Base-by-base conservation (phyloP, 441 rosid genomes). In the Hura crepitans region DNA sequence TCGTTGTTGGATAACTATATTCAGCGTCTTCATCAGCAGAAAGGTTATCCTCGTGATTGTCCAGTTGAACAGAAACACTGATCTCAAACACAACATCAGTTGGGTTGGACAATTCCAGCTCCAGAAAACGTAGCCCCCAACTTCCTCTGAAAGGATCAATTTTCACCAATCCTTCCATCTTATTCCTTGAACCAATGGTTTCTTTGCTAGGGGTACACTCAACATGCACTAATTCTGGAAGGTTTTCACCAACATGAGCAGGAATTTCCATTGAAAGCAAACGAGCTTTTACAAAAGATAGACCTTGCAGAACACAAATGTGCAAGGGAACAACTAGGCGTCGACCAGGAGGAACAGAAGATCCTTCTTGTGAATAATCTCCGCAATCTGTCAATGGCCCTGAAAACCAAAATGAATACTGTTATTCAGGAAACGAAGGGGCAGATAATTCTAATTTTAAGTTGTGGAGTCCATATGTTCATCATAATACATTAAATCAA, bases 261-360 rank as follows among this genome's bases (percentile, higher is more conserved):
- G 97, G 98, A 73, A 92, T 95, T 81, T 95, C 97, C 99, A 92
- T 95, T 31, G 98, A 92, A 75, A 95, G 98, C 77, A 95, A 78
- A 62, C 97, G 90, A 67, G 92, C 99, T 81, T 86, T 90, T 33
- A 95, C 96, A 80, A 95, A 86, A 65, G 97, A 92, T 68, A 95
- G 78, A 79, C 99, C 98, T 80, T 83, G 98, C 77, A 89, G 68
- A 74, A 95, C 97, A 74, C 95, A 88, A 42, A 95, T 76, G 58
- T 92, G 97, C 75, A 95, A 79, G 31, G 98, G 99, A 77, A 95
- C 86, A 67, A 86, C 91, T 71, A 90, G 85, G 58, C 97, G 91
- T 82, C 99, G 85, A 37, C 99, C 97, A 2, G 93, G 97, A 72
- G 97, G 89, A 72, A 85, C 67, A 66, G 75, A 77, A 66, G 88